These are phyloP conservation scores for Moesziomyces sp. DNA, from an alignment of 1,284 basidiomycete genomes.

Conservation along the genomic window DNA sequence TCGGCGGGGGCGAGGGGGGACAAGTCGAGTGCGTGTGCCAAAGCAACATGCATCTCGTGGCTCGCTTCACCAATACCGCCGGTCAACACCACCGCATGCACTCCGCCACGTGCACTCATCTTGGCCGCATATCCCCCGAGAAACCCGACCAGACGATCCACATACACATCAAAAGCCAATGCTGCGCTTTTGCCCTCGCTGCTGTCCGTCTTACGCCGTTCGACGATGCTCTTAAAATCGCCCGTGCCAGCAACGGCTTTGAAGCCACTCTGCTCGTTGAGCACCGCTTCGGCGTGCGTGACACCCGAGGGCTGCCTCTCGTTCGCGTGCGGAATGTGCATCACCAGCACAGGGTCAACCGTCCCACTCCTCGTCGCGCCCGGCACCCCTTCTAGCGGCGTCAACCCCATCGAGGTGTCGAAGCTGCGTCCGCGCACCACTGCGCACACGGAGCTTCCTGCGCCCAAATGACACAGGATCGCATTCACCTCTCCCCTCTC, in stretches of 20 bases:
- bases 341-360: slow-evolving; percentile 28
- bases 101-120: slow-evolving; percentile 16
- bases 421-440: slow-evolving; percentile 15
- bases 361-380: slow-evolving; percentile 32
- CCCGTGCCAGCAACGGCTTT: slow-evolving; percentile 23
- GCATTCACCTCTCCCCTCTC: slow-evolving; percentile 12
- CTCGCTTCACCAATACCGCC: slow-evolving; percentile 40
- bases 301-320: slow-evolving; percentile 6
- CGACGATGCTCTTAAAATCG: slow-evolving; percentile 22
- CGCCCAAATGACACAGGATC: slow-evolving; percentile 38
- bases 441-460: slow-evolving; percentile 29
- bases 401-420: slow-evolving; percentile 42
- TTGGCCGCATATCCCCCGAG: slow-evolving; percentile 35
- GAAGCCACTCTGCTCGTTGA: slow-evolving; percentile 35
- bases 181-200: slow-evolving; percentile 2
- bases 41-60: neutral
- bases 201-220: neutral
- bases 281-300: slow-evolving; percentile 20
- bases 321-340: slow-evolving; percentile 20
- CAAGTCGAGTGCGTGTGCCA: slow-evolving; percentile 4
- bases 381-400: slow-evolving; percentile 39
- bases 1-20: slow-evolving; percentile 7
- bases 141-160: slow-evolving; percentile 34
- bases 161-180: slow-evolving; percentile 43
- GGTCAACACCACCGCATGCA: slow-evolving; percentile 36